phyloP scores from a whole-genome alignment of 2,329 filamentous ascomycete genomes.

The Cadophora luteo-olivacea region DNA sequence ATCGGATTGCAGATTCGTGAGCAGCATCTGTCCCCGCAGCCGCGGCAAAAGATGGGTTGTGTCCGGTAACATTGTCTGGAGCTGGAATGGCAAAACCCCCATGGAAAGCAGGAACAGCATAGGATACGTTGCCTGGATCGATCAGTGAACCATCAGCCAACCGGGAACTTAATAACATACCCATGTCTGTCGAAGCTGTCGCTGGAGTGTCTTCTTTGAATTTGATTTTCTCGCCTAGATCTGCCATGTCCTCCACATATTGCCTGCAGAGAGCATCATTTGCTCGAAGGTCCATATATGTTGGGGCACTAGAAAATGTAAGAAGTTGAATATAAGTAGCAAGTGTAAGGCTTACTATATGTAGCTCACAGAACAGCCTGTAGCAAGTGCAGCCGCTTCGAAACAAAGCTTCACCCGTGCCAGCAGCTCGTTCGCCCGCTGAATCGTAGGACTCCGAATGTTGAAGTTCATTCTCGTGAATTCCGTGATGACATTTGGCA shows the following conservation, averaged over 20 bases:
- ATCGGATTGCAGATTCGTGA: not conserved
- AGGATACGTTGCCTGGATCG: constrained; percentile 32
- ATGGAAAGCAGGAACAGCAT: constrained; percentile 31
- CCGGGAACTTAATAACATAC: constrained; percentile 30
- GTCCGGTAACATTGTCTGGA: not conserved
- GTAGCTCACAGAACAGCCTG: constrained; percentile 33
- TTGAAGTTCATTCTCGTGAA: constrained; percentile 32
- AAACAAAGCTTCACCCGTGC: constrained; percentile 36
- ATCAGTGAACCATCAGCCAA: not conserved
- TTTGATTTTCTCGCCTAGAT: not conserved
- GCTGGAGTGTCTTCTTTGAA: not conserved
- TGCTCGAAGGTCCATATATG: constrained; percentile 13
- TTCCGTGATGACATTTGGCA: constrained; percentile 49
- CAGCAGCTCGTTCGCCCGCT: constrained; percentile 29
- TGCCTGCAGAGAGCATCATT: not conserved
- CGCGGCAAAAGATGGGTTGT: not conserved
- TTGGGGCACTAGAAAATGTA: constrained; percentile 24
- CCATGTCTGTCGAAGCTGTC: constrained; percentile 36
- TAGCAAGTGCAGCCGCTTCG: constrained; percentile 38
- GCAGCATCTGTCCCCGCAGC: not conserved
- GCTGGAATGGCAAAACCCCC: constrained; percentile 25
- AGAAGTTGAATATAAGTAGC: not conserved
- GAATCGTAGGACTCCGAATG: constrained; percentile 31
- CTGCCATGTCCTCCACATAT: not conserved
- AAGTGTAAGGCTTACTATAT: constrained; percentile 42